Percentiles rank a stretch among this genome's conserved stretches.
phyloP scores from a whole-genome alignment of 75 land plant genomes.

The Sequoiadendron giganteum region DNA sequence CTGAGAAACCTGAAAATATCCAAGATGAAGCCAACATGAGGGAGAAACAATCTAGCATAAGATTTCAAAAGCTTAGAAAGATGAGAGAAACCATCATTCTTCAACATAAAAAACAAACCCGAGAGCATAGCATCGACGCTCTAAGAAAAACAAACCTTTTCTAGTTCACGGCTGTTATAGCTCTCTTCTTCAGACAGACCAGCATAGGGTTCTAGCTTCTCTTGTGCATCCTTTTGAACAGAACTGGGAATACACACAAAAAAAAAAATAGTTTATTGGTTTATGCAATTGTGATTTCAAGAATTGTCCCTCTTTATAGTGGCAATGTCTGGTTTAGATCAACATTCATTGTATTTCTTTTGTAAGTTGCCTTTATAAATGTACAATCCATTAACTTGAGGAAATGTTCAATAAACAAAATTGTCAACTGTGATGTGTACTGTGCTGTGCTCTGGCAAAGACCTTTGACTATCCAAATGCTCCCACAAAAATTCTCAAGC shows the following conservation, averaged over 20 bases:
- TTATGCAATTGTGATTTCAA: background rate
- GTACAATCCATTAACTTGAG: background rate
- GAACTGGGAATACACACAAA: conserved; percentile 32
- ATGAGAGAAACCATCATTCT: conserved; percentile 6
- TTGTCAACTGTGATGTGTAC: background rate
- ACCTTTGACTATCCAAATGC: background rate
- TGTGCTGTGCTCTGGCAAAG: background rate
- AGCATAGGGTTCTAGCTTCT: conserved; percentile 73
- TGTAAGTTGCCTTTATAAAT: background rate
- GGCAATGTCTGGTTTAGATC: background rate
- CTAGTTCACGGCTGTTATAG: conserved; percentile 90
- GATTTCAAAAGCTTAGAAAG: background rate
- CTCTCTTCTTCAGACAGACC: conserved; percentile 69
- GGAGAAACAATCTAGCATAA: background rate
- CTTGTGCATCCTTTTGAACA: conserved; percentile 59
- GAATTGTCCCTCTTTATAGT: background rate
- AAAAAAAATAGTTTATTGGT: background rate
- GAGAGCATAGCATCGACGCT: background rate
- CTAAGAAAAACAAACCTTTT: conserved; percentile 60
- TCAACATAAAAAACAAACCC: background rate
- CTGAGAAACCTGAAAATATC: conserved; percentile 59
- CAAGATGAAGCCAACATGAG: conserved; percentile 7
- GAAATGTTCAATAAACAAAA: background rate
- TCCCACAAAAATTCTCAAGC: background rate
- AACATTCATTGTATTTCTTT: background rate